Conservation (phyloP, 2,329 filamentous ascomycete genomes). For the Blumeriella jaapii region DNA sequence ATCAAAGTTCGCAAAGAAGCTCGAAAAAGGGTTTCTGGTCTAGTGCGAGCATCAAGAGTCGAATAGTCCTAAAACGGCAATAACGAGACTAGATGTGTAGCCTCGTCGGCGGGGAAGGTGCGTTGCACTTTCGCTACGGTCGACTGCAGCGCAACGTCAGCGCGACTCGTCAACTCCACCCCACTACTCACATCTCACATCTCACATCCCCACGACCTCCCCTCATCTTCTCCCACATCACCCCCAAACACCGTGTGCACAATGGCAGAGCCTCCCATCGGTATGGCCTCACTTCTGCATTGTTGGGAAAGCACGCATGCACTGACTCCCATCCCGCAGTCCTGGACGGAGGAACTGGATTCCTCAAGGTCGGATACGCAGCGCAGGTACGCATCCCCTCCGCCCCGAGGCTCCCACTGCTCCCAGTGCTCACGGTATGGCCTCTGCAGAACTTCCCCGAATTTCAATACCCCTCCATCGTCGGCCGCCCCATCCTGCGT, state of each 20-base stretch:
- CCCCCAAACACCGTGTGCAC: constrained; percentile 15
- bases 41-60: background rate
- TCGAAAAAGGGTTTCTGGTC: background rate
- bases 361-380: constrained; percentile 98
- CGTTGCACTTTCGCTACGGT: constrained; percentile 10
- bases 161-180: constrained; percentile 15
- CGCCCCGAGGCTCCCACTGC: constrained; percentile 1
- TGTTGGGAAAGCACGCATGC: background rate
- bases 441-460: constrained; percentile 81
- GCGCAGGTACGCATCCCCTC: constrained; percentile 50
- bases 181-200: constrained; percentile 2
- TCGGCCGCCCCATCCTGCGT: constrained; percentile 92
- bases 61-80: constrained; percentile 11
- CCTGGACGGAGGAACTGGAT: constrained; percentile 98
- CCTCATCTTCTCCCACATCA: constrained; percentile 6
- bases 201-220: constrained; percentile 12
- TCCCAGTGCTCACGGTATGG: constrained; percentile 4
- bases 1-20: background rate
- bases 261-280: constrained; percentile 29
- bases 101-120: constrained; percentile 12
- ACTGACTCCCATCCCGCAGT: constrained; percentile 42
- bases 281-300: constrained; percentile 13
- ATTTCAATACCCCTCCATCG: constrained; percentile 95
- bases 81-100: constrained; percentile 10
- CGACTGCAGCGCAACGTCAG: constrained; percentile 8